Conservation (phyloP, 2,329 filamentous ascomycete species). For the Cytospora schulzeri region DNA sequence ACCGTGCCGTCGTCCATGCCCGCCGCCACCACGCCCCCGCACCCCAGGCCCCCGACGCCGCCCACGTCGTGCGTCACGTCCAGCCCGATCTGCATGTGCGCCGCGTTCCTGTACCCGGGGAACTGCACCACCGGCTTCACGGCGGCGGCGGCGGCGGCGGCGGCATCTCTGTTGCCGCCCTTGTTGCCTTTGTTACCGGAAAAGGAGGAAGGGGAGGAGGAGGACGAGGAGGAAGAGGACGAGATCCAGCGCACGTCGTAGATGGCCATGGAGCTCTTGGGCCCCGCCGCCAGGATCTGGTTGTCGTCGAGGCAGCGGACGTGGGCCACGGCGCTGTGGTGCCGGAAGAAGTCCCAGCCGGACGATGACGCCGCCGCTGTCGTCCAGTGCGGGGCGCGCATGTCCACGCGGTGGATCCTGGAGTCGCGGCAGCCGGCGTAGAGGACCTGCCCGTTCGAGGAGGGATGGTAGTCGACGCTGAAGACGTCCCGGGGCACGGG, state of each 20-base stretch:
- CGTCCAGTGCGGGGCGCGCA: constrained; percentile 38
- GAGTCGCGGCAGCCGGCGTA: constrained; percentile 55
- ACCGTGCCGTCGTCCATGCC: constrained; percentile 55
- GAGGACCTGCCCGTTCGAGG: constrained; percentile 46
- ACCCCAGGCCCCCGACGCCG: constrained; percentile 36
- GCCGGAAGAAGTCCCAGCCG: constrained; percentile 32
- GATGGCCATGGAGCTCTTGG: constrained; percentile 51
- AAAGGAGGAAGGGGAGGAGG: no score
- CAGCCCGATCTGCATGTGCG: constrained; percentile 53
- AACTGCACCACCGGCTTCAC: constrained; percentile 49
- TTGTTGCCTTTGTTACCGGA: no score
- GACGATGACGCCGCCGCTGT: constrained; percentile 28
- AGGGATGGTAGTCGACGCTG: constrained; percentile 49
- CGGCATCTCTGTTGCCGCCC: constrained; percentile 34
- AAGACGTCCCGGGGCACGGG: constrained; percentile 44
- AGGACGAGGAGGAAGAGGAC: no score
- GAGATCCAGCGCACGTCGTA: constrained; percentile 55
- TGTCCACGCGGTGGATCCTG: constrained; percentile 48
- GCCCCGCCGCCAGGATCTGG: constrained; percentile 56
- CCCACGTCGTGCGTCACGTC: constrained; percentile 51
- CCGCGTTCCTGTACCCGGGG: constrained; percentile 51
- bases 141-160: constrained; percentile 5
- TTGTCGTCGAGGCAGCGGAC: constrained; percentile 51
- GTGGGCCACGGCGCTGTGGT: constrained; percentile 50
- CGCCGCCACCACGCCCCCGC: constrained; percentile 48